These are phyloP conservation scores for Strobilomyces confusus DNA, from an alignment of 768 basidiomycete species.

Conservation along the genomic window DNA sequence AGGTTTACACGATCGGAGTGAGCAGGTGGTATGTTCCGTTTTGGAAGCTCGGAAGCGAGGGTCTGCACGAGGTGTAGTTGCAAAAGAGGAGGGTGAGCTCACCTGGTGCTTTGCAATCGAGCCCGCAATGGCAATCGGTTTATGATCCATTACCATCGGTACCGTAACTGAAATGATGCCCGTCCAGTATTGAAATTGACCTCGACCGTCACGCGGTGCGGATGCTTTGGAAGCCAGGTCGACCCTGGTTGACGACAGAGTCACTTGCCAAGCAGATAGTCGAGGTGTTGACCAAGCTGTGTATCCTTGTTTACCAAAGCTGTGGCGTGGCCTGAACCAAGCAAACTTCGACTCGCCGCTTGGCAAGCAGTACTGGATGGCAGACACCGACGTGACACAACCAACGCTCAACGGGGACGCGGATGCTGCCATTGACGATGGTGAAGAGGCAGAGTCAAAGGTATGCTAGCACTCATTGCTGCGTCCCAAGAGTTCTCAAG, in stretches of 20 bases:
- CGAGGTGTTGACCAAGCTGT: constrained; percentile 7
- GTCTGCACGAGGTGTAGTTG: constrained; percentile 19
- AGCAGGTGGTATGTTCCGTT: constrained; percentile 21
- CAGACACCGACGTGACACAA: constrained; percentile 48
- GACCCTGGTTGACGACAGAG: constrained; percentile 6
- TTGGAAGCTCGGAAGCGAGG: constrained; percentile 25
- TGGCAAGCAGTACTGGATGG: constrained; percentile 32
- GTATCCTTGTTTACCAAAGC: constrained; percentile 25
- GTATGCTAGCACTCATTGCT: constrained; percentile 28
- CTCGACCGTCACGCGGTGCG: constrained; percentile 24
- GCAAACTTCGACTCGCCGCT: constrained; percentile 22
- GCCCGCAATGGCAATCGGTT: constrained; percentile 18
- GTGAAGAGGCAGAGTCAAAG: constrained; percentile 62
- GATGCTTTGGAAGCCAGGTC: constrained; percentile 10
- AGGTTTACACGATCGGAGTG: constrained; percentile 17
- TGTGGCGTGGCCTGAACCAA: constrained; percentile 18
- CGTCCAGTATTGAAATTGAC: constrained; percentile 23
- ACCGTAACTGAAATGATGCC: constrained; percentile 31
- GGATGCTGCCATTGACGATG: constrained; percentile 45
- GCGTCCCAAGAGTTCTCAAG: constrained; percentile 10
- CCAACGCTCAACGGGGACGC: constrained; percentile 31
- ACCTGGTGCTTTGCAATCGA: constrained; percentile 4
- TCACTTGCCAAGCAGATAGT: no score
- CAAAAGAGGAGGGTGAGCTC: constrained; percentile 14
- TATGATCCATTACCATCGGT: constrained; percentile 27